A percentile compares a stretch with the other conserved stretches of the same genome.
These are phyloP conservation scores for Cucurbita argyrosperma DNA, from an alignment of 306 rosid species.

Conservation along the genomic window DNA sequence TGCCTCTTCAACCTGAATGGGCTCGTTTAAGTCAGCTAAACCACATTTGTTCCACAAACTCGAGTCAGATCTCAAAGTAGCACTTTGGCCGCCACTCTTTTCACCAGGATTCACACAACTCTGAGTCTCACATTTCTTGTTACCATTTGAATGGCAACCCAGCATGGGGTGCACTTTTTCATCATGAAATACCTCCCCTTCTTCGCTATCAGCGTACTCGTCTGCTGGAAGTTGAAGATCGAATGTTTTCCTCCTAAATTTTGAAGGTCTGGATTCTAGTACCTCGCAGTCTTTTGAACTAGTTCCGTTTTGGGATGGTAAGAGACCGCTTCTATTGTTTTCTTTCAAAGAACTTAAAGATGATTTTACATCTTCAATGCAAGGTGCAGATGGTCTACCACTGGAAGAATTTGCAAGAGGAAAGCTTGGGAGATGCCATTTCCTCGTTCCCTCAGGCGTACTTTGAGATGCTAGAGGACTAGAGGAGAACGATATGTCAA, in stretches of 20 bases:
- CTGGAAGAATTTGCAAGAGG: conserved; percentile 33
- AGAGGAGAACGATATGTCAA: conserved; percentile 47
- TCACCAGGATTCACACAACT: conserved; percentile 23
- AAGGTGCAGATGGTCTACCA: conserved; percentile 35
- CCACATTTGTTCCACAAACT: conserved; percentile 32
- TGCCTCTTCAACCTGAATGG: conserved; percentile 55
- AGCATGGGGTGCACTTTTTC: conserved; percentile 34
- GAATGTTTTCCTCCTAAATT: conserved; percentile 60
- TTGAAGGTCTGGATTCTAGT: conserved; percentile 65
- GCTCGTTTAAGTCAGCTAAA: conserved; percentile 85
- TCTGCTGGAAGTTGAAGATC: conserved; percentile 93
- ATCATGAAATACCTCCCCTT: conserved; percentile 59
- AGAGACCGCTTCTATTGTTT: conserved; percentile 23
- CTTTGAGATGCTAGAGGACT: conserved; percentile 53
- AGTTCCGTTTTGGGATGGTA: conserved; percentile 46
- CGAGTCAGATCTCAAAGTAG: conserved; percentile 33
- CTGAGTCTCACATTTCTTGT: conserved; percentile 22
- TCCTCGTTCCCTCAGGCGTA: conserved; percentile 13
- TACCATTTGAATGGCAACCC: conserved; percentile 24
- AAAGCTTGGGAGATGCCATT: conserved; percentile 10
- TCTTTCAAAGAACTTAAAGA: conserved; percentile 21
- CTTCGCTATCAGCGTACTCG: conserved; percentile 61
- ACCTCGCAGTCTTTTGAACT: conserved; percentile 51
- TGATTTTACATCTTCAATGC: conserved; percentile 41
- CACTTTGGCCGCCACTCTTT: conserved; percentile 30